A percentile compares a stretch with the other conserved stretches of the same genome.
Conservation (phyloP, 345 rosid species). For the Hibiscus tridactylites region DNA sequence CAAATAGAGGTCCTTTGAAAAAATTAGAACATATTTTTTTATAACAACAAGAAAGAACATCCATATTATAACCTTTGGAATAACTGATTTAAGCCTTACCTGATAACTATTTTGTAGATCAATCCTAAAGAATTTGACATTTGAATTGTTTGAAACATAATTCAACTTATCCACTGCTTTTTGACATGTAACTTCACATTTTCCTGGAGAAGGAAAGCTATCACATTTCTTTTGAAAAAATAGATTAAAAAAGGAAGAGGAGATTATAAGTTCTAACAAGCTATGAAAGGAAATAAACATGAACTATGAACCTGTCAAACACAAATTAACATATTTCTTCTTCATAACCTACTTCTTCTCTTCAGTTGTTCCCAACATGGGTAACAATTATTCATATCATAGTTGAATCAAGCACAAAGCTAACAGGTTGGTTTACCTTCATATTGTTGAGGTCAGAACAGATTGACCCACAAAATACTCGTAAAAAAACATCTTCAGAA, state of each 20-base stretch:
- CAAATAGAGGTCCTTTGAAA: neutral
- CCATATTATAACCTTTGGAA: conserved; percentile 2
- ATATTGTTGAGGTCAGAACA: neutral
- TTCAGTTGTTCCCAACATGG: neutral
- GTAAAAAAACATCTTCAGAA: neutral
- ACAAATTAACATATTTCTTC: neutral
- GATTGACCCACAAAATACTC: neutral
- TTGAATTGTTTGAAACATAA: conserved; percentile 17
- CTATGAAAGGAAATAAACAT: neutral
- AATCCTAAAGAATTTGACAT: conserved; percentile 15
- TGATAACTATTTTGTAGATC: conserved; percentile 17
- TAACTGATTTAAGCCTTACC: conserved; percentile 28
- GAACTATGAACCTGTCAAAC: neutral
- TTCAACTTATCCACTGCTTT: conserved; percentile 18
- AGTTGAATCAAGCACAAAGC: conserved; percentile 1
- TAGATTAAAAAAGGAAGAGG: neutral
- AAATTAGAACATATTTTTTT: neutral
- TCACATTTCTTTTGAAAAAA: neutral
- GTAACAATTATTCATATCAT: neutral
- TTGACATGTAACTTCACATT: conserved; percentile 27
- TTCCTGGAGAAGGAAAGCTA: conserved; percentile 25
- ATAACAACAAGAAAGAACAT: neutral
- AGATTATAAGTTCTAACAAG: no score
- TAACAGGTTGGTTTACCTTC: neutral
- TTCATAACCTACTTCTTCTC: neutral